A percentile compares a stretch with the other conserved stretches of the same genome.
These are phyloP conservation scores for Fusarium nelsonii DNA, from an alignment of 2,329 filamentous ascomycete genomes.

Conservation along the genomic window DNA sequence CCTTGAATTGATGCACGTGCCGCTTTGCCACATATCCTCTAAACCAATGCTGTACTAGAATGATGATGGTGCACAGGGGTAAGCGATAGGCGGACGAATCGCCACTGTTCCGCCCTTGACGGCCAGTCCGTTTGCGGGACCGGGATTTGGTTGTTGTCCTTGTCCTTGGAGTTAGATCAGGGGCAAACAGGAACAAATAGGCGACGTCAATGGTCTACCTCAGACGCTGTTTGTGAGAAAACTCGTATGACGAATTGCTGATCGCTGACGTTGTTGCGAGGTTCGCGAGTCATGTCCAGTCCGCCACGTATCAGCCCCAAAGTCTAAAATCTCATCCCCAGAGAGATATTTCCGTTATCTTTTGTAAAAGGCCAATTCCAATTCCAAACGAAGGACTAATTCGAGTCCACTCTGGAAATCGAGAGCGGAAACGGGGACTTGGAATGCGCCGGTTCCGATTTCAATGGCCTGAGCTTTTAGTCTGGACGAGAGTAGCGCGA, in stretches of 20 bases:
- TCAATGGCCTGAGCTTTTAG: not conserved
- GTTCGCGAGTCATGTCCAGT: not conserved
- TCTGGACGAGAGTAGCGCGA: not conserved
- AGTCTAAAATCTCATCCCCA: not conserved
- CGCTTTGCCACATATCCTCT: slow-evolving; percentile 13
- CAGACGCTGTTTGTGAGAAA: not conserved
- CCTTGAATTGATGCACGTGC: slow-evolving; percentile 15
- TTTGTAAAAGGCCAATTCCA: not conserved
- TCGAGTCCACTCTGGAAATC: not conserved
- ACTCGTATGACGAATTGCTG: not conserved
- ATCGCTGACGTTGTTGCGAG: not conserved
- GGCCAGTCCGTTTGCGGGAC: slow-evolving; percentile 12
- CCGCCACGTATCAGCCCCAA: not conserved
- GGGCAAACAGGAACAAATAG: not conserved
- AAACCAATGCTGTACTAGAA: slow-evolving; percentile 3
- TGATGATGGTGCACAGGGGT: not conserved
- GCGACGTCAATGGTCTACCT: not conserved
- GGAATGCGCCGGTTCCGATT: not conserved
- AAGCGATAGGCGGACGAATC: slow-evolving; percentile 5
- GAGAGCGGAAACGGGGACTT: not conserved
- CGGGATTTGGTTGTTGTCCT: not conserved
- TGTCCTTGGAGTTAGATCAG: not conserved
- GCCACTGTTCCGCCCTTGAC: slow-evolving; percentile 1
- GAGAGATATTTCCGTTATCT: not conserved
- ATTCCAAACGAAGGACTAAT: not conserved